These are phyloP conservation scores for Aspergillus jensenii DNA, from an alignment of 2,329 filamentous ascomycete genomes.

Conservation along the genomic window DNA sequence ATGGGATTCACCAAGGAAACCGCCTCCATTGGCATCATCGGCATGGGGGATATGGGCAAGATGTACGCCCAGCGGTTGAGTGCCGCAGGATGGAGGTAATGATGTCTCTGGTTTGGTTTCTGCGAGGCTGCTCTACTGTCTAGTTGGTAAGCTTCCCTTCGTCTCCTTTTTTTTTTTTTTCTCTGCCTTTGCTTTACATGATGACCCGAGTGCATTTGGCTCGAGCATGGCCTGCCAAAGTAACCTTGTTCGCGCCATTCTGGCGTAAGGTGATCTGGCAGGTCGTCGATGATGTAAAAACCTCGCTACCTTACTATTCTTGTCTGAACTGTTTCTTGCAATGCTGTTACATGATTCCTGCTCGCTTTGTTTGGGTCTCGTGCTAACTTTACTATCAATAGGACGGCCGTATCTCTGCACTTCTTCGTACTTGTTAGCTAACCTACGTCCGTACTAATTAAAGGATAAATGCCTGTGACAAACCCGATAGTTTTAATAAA, in stretches of 20 bases:
- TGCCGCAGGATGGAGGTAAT: conserved; percentile 85
- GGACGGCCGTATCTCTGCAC: neutral
- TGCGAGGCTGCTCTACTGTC: conserved; percentile 23
- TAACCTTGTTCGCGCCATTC: conserved; percentile 66
- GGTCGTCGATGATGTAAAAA: conserved; percentile 96
- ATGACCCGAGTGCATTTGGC: conserved; percentile 99
- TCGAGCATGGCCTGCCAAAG: conserved; percentile 79
- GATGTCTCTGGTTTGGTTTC: conserved; percentile 5
- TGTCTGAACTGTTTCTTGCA: conserved; percentile 66
- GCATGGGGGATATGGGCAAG: conserved; percentile 99
- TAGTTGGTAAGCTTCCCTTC: conserved; percentile 20
- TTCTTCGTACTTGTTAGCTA: neutral
- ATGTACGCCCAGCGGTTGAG: conserved; percentile 93
- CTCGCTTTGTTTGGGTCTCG: conserved; percentile 9
- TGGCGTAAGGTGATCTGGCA: conserved; percentile 62
- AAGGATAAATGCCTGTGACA: conserved; percentile 94
- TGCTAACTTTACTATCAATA: conserved; percentile 25
- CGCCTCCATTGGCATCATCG: conserved; percentile 88
- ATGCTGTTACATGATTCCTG: conserved; percentile 1
- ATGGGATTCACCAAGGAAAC: conserved; percentile 56
- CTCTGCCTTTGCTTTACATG: conserved; percentile 53
- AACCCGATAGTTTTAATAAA: conserved; percentile 80
- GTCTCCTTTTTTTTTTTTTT: conserved; percentile 9
- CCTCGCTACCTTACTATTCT: conserved; percentile 95
- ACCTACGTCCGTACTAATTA: conserved; percentile 29